These are phyloP conservation scores for Leishmania tarentolae DNA, from an alignment of 208 protist species.

Conservation along the genomic window DNA sequence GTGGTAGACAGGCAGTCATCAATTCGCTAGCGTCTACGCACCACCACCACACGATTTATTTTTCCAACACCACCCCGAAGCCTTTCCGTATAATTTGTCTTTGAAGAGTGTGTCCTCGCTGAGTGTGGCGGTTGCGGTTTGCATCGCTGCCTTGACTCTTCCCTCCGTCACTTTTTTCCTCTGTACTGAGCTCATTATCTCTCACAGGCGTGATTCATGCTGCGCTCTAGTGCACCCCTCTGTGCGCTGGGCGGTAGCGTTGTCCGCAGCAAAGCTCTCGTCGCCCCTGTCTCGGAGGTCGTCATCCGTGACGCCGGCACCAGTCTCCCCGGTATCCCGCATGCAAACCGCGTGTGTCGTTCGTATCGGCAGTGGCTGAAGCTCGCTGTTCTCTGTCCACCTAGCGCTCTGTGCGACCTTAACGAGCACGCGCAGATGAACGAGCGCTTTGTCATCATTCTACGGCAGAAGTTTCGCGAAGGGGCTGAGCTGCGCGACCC, in stretches of 20 bases:
- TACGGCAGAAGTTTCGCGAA: slow-evolving; percentile 88
- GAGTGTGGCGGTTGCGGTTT: neutral
- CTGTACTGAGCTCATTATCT: neutral
- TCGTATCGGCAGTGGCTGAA: slow-evolving; percentile 89
- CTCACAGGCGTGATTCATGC: slow-evolving; percentile 9
- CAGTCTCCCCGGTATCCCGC: slow-evolving; percentile 76
- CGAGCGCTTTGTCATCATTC: slow-evolving; percentile 86
- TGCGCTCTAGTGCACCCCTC: slow-evolving; percentile 15
- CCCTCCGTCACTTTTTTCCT: neutral
- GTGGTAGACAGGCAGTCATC: neutral
- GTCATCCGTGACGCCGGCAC: slow-evolving; percentile 76
- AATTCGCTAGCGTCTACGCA: neutral
- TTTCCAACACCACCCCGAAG: neutral
- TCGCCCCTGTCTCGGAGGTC: slow-evolving; percentile 37
- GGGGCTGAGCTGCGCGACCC: slow-evolving; percentile 74
- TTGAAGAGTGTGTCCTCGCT: neutral
- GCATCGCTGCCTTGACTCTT: neutral
- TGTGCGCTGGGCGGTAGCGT: slow-evolving; percentile 32
- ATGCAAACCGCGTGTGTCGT: slow-evolving; percentile 74
- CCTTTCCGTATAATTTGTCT: neutral
- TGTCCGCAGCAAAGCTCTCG: slow-evolving; percentile 68
- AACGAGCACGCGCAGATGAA: slow-evolving; percentile 92
- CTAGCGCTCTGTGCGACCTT: slow-evolving; percentile 74
- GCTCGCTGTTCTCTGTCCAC: slow-evolving; percentile 81
- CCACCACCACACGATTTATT: neutral